Evolutionary conservation across 2,329 filamentous ascomycete species (phyloP).

Genomic region (Periglandula ipomoeae): DNA sequence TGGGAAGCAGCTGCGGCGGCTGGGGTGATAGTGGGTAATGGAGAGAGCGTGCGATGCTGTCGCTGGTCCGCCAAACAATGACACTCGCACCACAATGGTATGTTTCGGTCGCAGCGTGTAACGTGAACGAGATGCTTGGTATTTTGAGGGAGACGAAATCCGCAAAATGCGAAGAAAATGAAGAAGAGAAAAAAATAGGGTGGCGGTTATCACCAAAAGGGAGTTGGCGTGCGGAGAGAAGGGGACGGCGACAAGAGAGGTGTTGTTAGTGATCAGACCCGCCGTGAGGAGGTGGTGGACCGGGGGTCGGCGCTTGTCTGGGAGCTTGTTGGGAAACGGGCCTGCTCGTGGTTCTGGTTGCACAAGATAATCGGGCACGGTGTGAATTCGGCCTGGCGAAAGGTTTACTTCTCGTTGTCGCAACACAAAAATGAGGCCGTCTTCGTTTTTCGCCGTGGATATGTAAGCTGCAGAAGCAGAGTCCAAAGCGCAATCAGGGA

Average conservation of each 20-base stretch:
- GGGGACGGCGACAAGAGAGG: constrained; percentile 3
- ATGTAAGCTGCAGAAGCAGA: background rate
- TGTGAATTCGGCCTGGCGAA: background rate
- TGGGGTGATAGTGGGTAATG: background rate
- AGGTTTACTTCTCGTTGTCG: background rate
- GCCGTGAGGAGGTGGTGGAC: constrained; percentile 5
- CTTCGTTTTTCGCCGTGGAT: background rate
- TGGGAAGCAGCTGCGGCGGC: background rate
- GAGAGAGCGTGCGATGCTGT: background rate
- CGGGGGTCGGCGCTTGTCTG: constrained; percentile 9
- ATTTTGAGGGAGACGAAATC: constrained; percentile 7
- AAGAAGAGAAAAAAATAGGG: constrained; percentile 5
- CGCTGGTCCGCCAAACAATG: background rate
- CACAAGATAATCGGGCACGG: constrained; percentile 2
- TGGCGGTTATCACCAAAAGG: constrained; percentile 4
- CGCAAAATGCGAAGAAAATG: constrained; percentile 12
- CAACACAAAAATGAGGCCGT: background rate
- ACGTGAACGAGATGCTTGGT: constrained; percentile 6
- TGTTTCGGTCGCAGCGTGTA: constrained; percentile 21
- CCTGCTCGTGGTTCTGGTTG: constrained; percentile 4
- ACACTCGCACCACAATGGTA: constrained; percentile 13
- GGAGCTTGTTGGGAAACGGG: constrained; percentile 3
- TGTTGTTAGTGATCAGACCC: constrained; percentile 5
- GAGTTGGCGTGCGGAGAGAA: constrained; percentile 3
- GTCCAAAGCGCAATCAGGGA: background rate